Evolutionary conservation across 495 filamentous ascomycete species (phyloP), one percentile per base, ranked within the genome.

Genomic region (Podospora fimiseda): DNA sequence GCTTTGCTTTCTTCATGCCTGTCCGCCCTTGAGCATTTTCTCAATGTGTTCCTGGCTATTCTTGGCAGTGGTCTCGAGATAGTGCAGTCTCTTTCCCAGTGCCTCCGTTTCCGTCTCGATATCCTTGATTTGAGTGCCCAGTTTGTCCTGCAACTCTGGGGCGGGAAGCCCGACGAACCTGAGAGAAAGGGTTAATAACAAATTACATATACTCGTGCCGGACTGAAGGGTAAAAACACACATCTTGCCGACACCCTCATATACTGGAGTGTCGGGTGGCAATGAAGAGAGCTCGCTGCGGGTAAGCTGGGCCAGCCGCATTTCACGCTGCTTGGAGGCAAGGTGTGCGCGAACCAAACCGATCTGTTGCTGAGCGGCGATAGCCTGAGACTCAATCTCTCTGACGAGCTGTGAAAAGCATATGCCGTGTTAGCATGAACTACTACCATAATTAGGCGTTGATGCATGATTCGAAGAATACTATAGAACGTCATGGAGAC

Each of bases 211-310:
- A 51, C 30, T 9, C 18, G 5, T 1, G 23, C 46, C 2, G 11
- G 9, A n/a, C 36, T 23, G 5, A 18, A 41, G 50, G 49, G 14
- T 13, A 54, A 36, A 38, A 36, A 69, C 86, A 65, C 67, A 96
- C 93, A 98, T 96, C 75, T 95, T 96, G 19, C 93, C 93, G 4
- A 96, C 87, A 2, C 92, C 92, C 67, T 96, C 92, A 59, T 96
- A 98, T 9, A 96, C 83, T 16, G 81, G 83, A 0, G 91, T 95
- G 37, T 84, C 79, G 36, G 78, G 72, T n/a, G 92, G 86, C 55
- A 98, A 65, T 8, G 83, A 74, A 23, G 81, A 78, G 45, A 96
- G 74, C 70, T 98, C 93, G 52, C 78, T 88, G 8, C 83, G 80
- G 24, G 93, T 96, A 52, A 97, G 75, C 70, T 96, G 88, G 22